A percentile compares a stretch with the other conserved stretches of the same genome.
phyloP scores from a whole-genome alignment of 768 basidiomycete species.

The Stropharia rugosoannulata region DNA sequence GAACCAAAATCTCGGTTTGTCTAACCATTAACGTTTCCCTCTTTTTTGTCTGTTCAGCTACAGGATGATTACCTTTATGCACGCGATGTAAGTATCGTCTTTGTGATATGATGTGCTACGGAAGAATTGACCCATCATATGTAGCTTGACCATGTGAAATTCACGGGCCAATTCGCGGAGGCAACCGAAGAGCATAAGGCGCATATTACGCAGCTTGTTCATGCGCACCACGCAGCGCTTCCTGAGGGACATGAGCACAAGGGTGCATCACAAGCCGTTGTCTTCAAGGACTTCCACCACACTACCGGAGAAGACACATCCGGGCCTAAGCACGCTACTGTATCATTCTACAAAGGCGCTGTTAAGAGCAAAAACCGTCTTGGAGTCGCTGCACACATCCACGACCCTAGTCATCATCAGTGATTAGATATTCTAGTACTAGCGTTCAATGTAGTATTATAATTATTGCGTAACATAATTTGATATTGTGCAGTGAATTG shows the following conservation, averaged over 20 bases:
- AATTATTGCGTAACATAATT: too few species aligned
- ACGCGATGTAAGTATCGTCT: too few species aligned
- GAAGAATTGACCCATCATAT: background rate
- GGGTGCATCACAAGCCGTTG: background rate
- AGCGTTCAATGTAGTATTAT: too few species aligned
- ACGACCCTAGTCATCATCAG: background rate
- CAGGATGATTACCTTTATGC: too few species aligned
- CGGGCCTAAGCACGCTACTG: background rate
- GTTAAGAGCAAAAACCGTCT: background rate
- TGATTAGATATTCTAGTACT: too few species aligned
- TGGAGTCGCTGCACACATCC: background rate
- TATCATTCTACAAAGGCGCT: background rate
- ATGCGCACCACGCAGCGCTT: background rate
- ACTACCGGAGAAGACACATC: background rate
- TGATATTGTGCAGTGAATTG: too few species aligned
- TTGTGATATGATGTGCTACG: too few species aligned
- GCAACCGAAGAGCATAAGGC: background rate
- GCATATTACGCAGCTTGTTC: background rate
- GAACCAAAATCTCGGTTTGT: too few species aligned
- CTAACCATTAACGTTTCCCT: too few species aligned
- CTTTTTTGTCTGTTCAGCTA: too few species aligned
- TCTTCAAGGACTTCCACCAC: background rate
- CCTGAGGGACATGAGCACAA: background rate
- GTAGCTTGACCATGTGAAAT: background rate
- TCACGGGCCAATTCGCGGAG: background rate